A percentile compares a stretch with the other conserved stretches of the same genome.
phyloP scores from a whole-genome alignment of 2,329 filamentous ascomycete species.

The Diaporthe citrichinensis region DNA sequence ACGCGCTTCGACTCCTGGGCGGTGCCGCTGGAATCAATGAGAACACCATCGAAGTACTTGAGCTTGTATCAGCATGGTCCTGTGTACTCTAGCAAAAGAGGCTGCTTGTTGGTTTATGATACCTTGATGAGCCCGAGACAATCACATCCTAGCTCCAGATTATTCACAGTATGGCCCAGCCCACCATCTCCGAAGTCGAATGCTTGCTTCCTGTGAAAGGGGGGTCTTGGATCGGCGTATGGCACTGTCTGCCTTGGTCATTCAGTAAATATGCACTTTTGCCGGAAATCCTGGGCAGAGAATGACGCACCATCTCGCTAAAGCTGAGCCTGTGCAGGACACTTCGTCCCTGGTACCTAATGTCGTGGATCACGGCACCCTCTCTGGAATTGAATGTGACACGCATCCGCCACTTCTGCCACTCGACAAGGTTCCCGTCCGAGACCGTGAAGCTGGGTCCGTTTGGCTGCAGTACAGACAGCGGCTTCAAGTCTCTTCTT shows the following conservation, averaged over 20 bases:
- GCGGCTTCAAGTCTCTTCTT: background rate
- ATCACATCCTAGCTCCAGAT: slow-evolving; percentile 33
- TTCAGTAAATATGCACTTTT: no score
- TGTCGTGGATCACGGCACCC: background rate
- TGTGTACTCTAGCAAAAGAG: no score
- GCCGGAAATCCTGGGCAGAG: no score
- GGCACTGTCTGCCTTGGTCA: background rate
- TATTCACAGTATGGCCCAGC: slow-evolving; percentile 30
- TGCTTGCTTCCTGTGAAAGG: slow-evolving; percentile 12
- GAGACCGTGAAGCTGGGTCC: background rate
- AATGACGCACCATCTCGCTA: background rate
- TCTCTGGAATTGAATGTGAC: background rate
- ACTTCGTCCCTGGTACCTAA: background rate
- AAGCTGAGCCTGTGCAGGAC: background rate
- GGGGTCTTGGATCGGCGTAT: slow-evolving; percentile 27
- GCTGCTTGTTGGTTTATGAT: no score
- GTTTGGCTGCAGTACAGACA: background rate
- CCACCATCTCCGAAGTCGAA: slow-evolving; percentile 28
- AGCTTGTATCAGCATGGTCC: no score
- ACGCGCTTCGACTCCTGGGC: slow-evolving; percentile 62
- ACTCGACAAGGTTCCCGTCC: background rate
- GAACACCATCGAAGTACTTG: slow-evolving; percentile 71
- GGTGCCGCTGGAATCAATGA: slow-evolving; percentile 63
- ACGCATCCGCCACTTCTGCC: background rate
- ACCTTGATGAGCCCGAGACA: slow-evolving; percentile 18